Conservation (phyloP, 2,329 filamentous ascomycete species). For the Sporothrix sp. region DNA sequence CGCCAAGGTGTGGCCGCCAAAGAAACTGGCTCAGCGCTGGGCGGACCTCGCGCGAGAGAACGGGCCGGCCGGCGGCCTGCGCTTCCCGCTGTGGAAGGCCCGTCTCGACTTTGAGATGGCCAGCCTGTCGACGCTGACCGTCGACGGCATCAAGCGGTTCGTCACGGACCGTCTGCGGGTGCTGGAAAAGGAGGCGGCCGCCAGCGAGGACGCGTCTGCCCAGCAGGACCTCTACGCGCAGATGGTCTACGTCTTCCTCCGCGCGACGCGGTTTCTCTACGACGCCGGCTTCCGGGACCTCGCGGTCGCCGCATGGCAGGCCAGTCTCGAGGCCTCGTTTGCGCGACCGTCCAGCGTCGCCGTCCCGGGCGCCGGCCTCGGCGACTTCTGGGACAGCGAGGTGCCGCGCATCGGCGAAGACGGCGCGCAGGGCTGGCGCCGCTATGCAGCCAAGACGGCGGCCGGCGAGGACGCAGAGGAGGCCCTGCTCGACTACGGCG, state of each 20-base stretch:
- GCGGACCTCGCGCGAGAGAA: constrained; percentile 27
- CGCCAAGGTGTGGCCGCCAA: constrained; percentile 59
- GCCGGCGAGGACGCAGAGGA: constrained; percentile 19
- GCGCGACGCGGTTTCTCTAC: constrained; percentile 62
- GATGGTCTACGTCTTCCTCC: constrained; percentile 62
- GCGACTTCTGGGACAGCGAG: constrained; percentile 81
- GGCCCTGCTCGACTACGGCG: neutral
- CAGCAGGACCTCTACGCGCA: constrained; percentile 23
- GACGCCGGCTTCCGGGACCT: constrained; percentile 72
- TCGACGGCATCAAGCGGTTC: constrained; percentile 51
- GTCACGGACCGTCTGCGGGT: constrained; percentile 49
- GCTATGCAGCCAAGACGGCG: constrained; percentile 30
- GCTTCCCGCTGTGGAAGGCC: constrained; percentile 59
- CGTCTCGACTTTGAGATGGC: constrained; percentile 67
- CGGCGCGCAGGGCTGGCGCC: constrained; percentile 59
- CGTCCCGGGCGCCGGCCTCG: neutral
- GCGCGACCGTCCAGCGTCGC: constrained; percentile 40
- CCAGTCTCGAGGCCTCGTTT: constrained; percentile 61
- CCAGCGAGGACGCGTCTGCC: neutral
- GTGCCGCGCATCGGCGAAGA: constrained; percentile 66
- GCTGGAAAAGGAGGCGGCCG: constrained; percentile 14
- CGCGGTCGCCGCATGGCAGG: constrained; percentile 75
- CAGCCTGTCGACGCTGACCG: constrained; percentile 55
- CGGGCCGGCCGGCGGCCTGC: constrained; percentile 37
- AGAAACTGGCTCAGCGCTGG: constrained; percentile 56